These are phyloP conservation scores for Circinella umbellata DNA, from an alignment of 371 early-diverging fungal genomes.

Conservation along the genomic window DNA sequence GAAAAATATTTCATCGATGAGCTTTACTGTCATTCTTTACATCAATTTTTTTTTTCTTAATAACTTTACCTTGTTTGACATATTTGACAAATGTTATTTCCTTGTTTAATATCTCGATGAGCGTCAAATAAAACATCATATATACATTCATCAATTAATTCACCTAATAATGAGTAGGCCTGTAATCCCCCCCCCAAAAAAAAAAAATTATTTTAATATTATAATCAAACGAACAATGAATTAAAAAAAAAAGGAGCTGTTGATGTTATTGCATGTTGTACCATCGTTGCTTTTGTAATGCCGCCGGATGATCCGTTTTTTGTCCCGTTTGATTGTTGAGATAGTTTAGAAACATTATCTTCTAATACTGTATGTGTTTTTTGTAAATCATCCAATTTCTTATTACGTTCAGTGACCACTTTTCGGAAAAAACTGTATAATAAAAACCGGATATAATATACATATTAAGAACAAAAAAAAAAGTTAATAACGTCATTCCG, in stretches of 20 bases:
- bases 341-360: constrained; percentile 17
- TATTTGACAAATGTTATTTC: constrained; percentile 65
- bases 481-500: background rate
- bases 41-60: background rate
- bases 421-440: constrained; percentile 36
- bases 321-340: constrained; percentile 9
- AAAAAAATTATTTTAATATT: too few relatives aligned
- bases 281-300: constrained; percentile 35
- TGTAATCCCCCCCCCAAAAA: constrained; percentile 3
- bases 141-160: constrained; percentile 69
- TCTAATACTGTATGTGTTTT: constrained; percentile 40
- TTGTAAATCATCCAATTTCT: constrained; percentile 43
- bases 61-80: constrained; percentile 68
- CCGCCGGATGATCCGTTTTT: constrained; percentile 12
- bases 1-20: constrained; percentile 34
- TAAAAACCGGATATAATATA: background rate
- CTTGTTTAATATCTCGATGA: constrained; percentile 66
- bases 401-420: constrained; percentile 42
- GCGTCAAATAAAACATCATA: constrained; percentile 69
- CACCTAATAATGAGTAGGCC: constrained; percentile 54
- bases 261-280: constrained; percentile 11
- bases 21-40: background rate
- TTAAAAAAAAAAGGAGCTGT: too few relatives aligned
- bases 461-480: background rate
- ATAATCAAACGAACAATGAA: background rate